Evolutionary conservation across 2,329 filamentous ascomycete species (phyloP), one percentile per base, ranked within the genome.

Genomic region (Thermothelomyces thermophilus): DNA sequence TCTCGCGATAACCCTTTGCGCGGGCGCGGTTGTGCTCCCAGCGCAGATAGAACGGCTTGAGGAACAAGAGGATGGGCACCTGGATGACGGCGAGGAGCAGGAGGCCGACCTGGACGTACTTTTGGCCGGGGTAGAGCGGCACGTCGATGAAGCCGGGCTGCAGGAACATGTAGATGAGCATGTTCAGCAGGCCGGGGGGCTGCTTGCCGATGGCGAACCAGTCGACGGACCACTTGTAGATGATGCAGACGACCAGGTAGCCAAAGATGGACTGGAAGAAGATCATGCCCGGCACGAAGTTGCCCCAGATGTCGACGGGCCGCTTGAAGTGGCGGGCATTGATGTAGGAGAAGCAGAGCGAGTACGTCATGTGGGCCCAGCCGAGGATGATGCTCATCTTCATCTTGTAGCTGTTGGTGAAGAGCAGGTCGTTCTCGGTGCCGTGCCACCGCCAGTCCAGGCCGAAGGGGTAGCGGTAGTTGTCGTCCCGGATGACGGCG

Each of bases 131-230:
- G 66, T 95, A 98, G 5, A 98, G 76, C 44, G 77, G 77, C 54
- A 88, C 80, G 26, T 87, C 84, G 14, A 84, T 64, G 0, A 69
- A 86, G 45, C 90, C 90, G 3, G 93, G 93, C 56, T 84, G 82
- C 59, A 98, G 72, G 75, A 98, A 98, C 94, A 98, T 98, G 79
- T 96, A 96, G 64, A 98, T 98, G 63, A 98, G 76, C 91, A 97
- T 97, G 78, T 98, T 98, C 55, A 98, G 73, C 53, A 98, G 76
- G 62, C 90, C 89, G 2, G 94, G 93, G 1, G 94, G 88, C 55
- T 80, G 77, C 59, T 77, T 66, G 35, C 75, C 82, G 36, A 76
- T 77, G 10, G 75, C 81, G 41, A 66, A 61, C 93, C 93, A 98
- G 68, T 98, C 84, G 33, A 95, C 78, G 9, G 80, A 85, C 93